Evolutionary conservation across 306 rosid species (phyloP), one percentile per base, ranked within the genome.

Genomic region (Quercus engelmannii): DNA sequence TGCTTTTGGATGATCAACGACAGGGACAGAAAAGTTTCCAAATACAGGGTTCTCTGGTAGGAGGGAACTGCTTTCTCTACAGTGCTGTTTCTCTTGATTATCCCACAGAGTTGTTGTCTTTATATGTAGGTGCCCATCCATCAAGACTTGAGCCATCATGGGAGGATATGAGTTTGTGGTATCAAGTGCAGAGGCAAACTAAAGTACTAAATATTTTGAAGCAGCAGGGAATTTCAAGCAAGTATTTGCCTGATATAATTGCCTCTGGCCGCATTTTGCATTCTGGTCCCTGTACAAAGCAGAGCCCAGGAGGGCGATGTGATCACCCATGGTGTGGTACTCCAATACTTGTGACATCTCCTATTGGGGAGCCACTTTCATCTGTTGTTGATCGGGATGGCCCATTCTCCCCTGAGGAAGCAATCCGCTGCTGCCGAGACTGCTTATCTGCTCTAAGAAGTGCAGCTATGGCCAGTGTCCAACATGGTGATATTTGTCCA

Each of bases 121-220:
- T 94, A 79, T 89, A 90, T 18, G 92, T 94, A 0, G 98, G 98
- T 3, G 92, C 94, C 3, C 98, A 92, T 80, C 92, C 96, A 15
- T 89, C 98, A 5, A 87, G 92, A 79, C 96, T 94, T 0, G 97
- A 94, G 85, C 98, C 92, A 56, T 92, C 96, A 54, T 94, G 91
- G 93, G 98, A 94, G 90, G 98, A 94, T 78, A 94, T 94, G 98
- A 94, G 97, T 83, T 96, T 90, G 74, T 94, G 98, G 98, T 94
- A 92, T 82, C 93, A 89, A 86, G 98, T 94, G 11, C 98, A 94
- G 83, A 93, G 98, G 31, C 98, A 94, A 88, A 92, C 97, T 25
- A 94, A 92, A 82, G 98, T 94, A 28, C 86, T 92, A 30, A 94
- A 89, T 85, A 85, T 90, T 74, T 82, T 94, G 33, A 88, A 90